Evolutionary conservation across 1,139 yeast species (phyloP).

Genomic region (Tardiomyces depauwii): DNA sequence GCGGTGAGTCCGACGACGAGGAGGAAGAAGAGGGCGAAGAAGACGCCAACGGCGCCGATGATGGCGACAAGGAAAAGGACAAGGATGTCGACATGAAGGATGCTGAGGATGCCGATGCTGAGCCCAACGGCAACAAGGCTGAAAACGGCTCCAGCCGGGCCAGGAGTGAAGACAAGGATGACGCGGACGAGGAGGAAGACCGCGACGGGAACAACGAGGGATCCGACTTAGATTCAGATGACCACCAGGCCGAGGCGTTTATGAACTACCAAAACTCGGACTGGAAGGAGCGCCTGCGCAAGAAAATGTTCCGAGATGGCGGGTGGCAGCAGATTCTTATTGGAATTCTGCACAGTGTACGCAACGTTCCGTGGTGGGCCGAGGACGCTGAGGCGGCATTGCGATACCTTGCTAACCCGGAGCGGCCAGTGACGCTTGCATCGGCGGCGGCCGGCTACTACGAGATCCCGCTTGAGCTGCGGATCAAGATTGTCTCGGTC

Average conservation of each 20-base stretch:
- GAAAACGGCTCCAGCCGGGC: constrained; percentile 23
- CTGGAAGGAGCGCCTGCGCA: constrained; percentile 71
- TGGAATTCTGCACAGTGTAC: constrained; percentile 51
- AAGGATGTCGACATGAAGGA: constrained; percentile 24
- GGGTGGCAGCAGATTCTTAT: constrained; percentile 72
- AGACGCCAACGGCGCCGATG: constrained; percentile 21
- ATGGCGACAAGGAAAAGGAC: constrained; percentile 18
- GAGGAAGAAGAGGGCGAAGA: constrained; percentile 29
- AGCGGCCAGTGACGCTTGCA: constrained; percentile 37
- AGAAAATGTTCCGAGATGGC: constrained; percentile 71
- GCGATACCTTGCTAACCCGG: constrained; percentile 46
- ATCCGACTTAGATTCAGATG: constrained; percentile 4
- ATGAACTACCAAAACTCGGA: constrained; percentile 40
- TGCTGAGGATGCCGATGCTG: constrained; percentile 18
- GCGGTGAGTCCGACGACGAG: constrained; percentile 5
- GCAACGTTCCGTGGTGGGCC: constrained; percentile 45
- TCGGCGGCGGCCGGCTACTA: constrained; percentile 44
- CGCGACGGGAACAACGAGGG: constrained; percentile 12
- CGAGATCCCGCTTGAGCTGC: constrained; percentile 36
- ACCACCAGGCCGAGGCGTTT: constrained; percentile 4
- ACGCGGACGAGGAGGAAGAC: constrained; percentile 9
- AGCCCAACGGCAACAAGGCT: constrained; percentile 22
- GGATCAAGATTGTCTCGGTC: constrained; percentile 43
- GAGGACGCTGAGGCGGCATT: constrained; percentile 37
- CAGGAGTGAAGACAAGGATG: constrained; percentile 12